phyloP scores from a whole-genome alignment of 805 yeast species.

The Candida odintsovae region DNA sequence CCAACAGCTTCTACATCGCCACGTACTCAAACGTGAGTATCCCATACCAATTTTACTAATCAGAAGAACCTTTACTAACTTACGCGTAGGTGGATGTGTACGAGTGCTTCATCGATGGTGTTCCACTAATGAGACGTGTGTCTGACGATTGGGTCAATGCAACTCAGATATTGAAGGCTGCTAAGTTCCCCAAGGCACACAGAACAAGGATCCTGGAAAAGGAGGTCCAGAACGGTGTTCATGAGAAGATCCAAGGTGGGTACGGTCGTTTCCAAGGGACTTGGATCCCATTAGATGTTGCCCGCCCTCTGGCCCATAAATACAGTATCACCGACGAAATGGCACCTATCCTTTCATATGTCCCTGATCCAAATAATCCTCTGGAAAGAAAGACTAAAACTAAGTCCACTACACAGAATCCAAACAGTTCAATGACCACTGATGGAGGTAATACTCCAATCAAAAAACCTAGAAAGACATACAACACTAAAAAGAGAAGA shows the following conservation, averaged over 20 bases:
- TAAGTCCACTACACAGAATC: slow-evolving; percentile 1
- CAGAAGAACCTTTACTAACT: background rate
- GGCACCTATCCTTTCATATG: slow-evolving; percentile 48
- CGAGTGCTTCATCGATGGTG: slow-evolving; percentile 22
- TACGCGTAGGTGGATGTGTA: slow-evolving; percentile 21
- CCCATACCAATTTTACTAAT: background rate
- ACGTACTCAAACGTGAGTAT: slow-evolving; percentile 23
- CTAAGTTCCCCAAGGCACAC: slow-evolving; percentile 72
- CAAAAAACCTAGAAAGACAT: slow-evolving; percentile 19
- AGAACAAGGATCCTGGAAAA: slow-evolving; percentile 71
- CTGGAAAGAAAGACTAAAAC: slow-evolving; percentile 34
- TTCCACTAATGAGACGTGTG: slow-evolving; percentile 71
- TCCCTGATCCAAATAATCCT: slow-evolving; percentile 41
- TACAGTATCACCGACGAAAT: slow-evolving; percentile 47
- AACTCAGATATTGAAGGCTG: slow-evolving; percentile 74
- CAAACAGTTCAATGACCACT: slow-evolving; percentile 11
- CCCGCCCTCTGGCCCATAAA: slow-evolving; percentile 48
- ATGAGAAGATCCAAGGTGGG: slow-evolving; percentile 81
- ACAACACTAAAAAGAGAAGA: slow-evolving; percentile 20
- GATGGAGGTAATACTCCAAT: slow-evolving; percentile 8
- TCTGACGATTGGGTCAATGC: slow-evolving; percentile 93
- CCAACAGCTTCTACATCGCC: slow-evolving; percentile 15
- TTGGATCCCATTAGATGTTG: slow-evolving; percentile 72
- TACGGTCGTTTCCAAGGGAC: slow-evolving; percentile 84
- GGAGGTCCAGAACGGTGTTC: slow-evolving; percentile 62